phyloP scores from a whole-genome alignment of 345 rosid species.

The Moricandia arvensis region DNA sequence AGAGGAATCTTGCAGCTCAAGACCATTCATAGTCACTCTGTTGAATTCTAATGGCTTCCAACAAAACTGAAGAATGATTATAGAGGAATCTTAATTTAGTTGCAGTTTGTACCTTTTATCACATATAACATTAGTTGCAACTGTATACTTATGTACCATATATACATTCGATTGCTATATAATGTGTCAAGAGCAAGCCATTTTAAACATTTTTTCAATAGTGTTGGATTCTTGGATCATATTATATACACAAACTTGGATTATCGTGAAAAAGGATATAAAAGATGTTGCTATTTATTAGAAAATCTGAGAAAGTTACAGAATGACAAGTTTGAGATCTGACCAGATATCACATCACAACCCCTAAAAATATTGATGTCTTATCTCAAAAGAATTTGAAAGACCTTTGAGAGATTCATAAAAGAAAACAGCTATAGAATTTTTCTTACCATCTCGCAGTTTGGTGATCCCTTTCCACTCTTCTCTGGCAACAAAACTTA shows the following conservation, averaged over 20 bases:
- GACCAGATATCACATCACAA: not conserved
- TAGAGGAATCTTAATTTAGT: not conserved
- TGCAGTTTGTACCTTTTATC: not conserved
- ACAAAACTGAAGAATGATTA: not conserved
- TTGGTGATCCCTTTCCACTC: not conserved
- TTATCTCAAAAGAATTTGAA: not conserved
- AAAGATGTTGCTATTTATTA: constrained; percentile 27
- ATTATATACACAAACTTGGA: not conserved
- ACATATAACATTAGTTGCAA: not conserved
- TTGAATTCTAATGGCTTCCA: constrained; percentile 43
- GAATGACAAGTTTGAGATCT: not conserved
- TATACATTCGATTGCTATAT: not conserved
- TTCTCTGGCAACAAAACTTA: not conserved
- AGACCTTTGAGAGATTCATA: not conserved
- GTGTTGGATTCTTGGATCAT: not conserved
- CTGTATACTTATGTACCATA: constrained; percentile 1
- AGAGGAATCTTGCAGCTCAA: constrained; percentile 46
- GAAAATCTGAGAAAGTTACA: constrained; percentile 2
- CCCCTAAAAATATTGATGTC: not conserved
- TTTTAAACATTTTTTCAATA: not conserved
- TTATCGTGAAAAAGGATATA: not conserved
- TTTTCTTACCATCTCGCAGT: not conserved
- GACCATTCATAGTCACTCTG: constrained; percentile 53
- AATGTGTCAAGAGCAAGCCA: not conserved
- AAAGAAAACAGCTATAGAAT: not conserved